Evolutionary conservation across 2,329 filamentous ascomycete genomes (phyloP), one percentile per base, ranked within the genome.

Genomic region (Lecanosticta acicola): DNA sequence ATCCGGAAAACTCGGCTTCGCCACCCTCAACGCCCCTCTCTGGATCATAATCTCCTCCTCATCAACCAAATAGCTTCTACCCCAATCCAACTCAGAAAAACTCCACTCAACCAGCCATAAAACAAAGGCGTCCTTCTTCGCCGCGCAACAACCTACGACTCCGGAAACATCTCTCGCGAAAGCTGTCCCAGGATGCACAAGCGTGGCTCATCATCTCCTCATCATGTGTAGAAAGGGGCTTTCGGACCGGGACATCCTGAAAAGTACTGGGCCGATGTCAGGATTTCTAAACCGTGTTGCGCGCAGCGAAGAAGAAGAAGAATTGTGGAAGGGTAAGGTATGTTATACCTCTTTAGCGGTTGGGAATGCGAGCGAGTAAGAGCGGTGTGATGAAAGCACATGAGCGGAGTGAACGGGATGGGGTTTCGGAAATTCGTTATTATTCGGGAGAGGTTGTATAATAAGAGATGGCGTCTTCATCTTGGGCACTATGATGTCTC

Each of bases 301-400:
- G 70, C 19, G 69, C 70, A 0, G 71, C 71, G 0, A 43, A 65
- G 9, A 7, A 43, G 29, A 13, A n/a, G 4, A 43, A 65, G 9
- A 8, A 43, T 16, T n/a, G 13, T 14, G 35, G 11, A 54, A 63
- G 69, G 10, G 65, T 73, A 0, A 59, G 53, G 61, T 74, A 36
- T 73, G 71, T 56, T 73, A 73, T 59, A 70, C 69, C 1, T 69
- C 65, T 4, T 62, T 74, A 4, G 70, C 63, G 0, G 73, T 74
- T 43, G 59, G 55, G 5, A 68, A 65, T 32, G 66, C 66, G 1
- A n/a, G n/a, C n/a, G 24, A 68, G 65, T 24, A 66, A 69, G 45
- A 66, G 67, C 1, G 56, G 61, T 5, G 71, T 73, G 3, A 73
- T 73, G 71, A 62, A 61, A 3, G 71, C 71, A 1, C 71, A 74